Evolutionary conservation across 2,329 filamentous ascomycete genomes (phyloP), one percentile per base, ranked within the genome.

Genomic region (Curvularia sp.): DNA sequence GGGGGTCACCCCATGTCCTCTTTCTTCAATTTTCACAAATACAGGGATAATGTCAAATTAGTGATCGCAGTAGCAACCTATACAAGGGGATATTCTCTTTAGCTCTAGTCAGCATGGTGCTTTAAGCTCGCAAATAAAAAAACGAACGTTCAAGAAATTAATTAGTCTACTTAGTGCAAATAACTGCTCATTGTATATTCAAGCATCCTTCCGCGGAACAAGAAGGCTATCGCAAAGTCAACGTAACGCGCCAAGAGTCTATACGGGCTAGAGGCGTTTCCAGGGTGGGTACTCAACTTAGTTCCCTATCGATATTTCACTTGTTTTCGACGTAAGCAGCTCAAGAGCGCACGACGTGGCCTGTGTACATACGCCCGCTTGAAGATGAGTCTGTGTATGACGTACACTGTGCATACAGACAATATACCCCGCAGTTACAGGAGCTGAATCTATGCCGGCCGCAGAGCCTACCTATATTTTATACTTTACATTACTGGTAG

Each of bases 361-460:
- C 38, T 41, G n/a, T n/a, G 18, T 42, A 42, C 39, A 42, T 42
- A 42, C 20, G 12, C 15, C 10, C 24, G 12, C 20, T 18, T 42
- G 39, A 42, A 22, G 4, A 24, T 42, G 20, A 42, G 18, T 24
- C 39, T 42, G 22, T 41, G 15, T 47, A 46, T 30, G 42, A 18
- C n/a, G 26, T 47, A 18, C 43, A 47, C n/a, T 47, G 41, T 43
- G 24, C 43, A 26, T 26, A 47, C 43, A 31, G 43, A 47, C 26
- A 1, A 20, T 30, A 47, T 31, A 18, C 43, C 43, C 26, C 43
- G 15, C 42, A 46, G 24, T n/a, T 28, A 28, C 7, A 28, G 15
- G 15, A 28, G 42, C 42, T 28, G 24, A 46, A 46, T 26, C 4
- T 46, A 24, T 20, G 18, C 38, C 8, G 24, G 42, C 22, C 7